These are phyloP conservation scores for Linum lewisii DNA, from an alignment of 345 rosid genomes.

Conservation along the genomic window DNA sequence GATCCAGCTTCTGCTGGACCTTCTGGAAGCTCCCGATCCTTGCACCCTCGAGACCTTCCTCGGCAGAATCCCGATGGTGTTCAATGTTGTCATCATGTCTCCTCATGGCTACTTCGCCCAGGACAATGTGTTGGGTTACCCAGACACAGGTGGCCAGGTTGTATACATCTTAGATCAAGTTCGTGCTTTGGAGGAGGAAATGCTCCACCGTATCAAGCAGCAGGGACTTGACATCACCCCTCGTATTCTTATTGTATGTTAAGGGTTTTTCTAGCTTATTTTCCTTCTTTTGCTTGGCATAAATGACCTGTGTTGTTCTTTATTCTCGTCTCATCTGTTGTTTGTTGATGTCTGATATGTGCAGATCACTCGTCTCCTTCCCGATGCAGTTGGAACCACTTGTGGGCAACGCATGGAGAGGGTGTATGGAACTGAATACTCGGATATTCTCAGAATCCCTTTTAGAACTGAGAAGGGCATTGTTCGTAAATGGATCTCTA, in stretches of 20 bases:
- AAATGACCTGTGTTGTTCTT: neutral
- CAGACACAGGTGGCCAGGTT: conserved; percentile 98
- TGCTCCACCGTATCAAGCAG: conserved; percentile 80
- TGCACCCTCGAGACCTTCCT: conserved; percentile 89
- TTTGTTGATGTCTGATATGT: neutral
- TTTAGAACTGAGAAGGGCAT: conserved; percentile 72
- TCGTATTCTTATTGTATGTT: conserved; percentile 69
- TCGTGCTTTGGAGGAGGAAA: conserved; percentile 82
- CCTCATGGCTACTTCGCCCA: conserved; percentile 98
- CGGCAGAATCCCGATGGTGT: conserved; percentile 83
- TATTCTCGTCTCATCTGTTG: conserved; percentile 5
- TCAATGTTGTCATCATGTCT: conserved; percentile 82
- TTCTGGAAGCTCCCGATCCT: conserved; percentile 94
- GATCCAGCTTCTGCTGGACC: conserved; percentile 87
- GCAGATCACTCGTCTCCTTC: conserved; percentile 80
- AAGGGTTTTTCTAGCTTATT: neutral
- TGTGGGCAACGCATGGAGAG: conserved; percentile 89
- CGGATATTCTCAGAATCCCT: conserved; percentile 83
- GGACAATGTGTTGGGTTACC: conserved; percentile 91
- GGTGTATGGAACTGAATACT: conserved; percentile 61
- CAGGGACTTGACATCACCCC: conserved; percentile 89
- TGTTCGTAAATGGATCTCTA: conserved; percentile 80
- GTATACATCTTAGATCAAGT: conserved; percentile 98
- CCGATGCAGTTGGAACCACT: conserved; percentile 89
- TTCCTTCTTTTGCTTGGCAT: too few relatives aligned